Conservation (phyloP, 2,329 filamentous ascomycete species). For the Ascochyta lentis region DNA sequence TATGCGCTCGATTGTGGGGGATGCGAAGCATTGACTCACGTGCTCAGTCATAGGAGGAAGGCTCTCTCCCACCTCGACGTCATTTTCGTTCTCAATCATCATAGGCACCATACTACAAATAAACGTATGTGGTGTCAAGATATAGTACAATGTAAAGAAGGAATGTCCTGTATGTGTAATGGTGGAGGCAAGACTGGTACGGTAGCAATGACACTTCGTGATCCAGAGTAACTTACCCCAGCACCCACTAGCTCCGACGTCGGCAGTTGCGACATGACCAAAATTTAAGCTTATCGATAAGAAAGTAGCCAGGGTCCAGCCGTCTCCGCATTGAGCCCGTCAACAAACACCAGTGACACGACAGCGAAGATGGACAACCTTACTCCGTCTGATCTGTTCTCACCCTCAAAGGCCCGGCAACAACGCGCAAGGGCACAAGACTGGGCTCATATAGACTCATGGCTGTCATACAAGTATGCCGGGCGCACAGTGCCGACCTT, state of each 20-base stretch:
- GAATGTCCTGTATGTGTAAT: constrained; percentile 7
- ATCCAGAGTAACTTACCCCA: constrained; percentile 10
- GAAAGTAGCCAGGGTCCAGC: constrained; percentile 2
- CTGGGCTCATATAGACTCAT: constrained; percentile 86
- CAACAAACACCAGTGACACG: constrained; percentile 12
- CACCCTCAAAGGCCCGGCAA: constrained; percentile 70
- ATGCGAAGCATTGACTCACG: constrained; percentile 40
- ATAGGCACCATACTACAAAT: constrained; percentile 33
- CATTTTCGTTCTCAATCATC: constrained; percentile 35
- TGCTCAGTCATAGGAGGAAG: constrained; percentile 50
- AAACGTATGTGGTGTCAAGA: constrained; percentile 4
- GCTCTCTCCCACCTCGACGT: constrained; percentile 48
- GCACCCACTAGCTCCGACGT: constrained; percentile 38
- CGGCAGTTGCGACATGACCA: constrained; percentile 30
- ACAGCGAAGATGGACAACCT: constrained; percentile 39
- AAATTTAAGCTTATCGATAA: constrained; percentile 47
- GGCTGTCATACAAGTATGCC: constrained; percentile 74
- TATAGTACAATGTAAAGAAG: constrained; percentile 10
- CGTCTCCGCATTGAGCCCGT: constrained; percentile 8
- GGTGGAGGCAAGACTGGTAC: constrained; percentile 14
- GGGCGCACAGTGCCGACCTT: constrained; percentile 72
- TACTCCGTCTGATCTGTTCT: constrained; percentile 59
- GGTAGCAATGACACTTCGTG: constrained; percentile 12
- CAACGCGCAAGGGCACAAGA: constrained; percentile 85
- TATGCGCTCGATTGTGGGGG: neutral